Base-by-base conservation (phyloP, 192 early-diverging fungal genomes). In the Backusella australiensis region DNA sequence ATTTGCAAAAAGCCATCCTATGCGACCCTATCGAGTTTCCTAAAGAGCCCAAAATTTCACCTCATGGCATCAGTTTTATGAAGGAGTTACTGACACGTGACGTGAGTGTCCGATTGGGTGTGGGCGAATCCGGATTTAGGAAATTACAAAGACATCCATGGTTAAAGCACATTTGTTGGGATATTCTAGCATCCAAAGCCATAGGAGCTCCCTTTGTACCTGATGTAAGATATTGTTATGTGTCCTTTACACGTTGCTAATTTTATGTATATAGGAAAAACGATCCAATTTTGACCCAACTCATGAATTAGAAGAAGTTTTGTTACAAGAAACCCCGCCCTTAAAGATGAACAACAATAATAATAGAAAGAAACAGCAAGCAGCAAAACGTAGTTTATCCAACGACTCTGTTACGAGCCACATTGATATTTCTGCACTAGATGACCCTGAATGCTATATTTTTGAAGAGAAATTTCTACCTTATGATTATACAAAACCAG, bases 221-320 rank as follows among this genome's bases (percentile, higher is more conserved):
- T 65, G 92, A 93, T 83, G 92, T 93, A 87, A 86, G 89, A 32
- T 32, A 32, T 32, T 32, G 32, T 3, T 32, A 32, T 32, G 32
- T 32, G 32, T 32, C 32, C 32, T 32, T 32, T 32, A 32, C 2
- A 32, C 32, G 32, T 32, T 32, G 11, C 38, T 39, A 39, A 39
- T 39, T 39, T 39, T 39, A 39, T 39, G 11, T 59, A 52, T 23
- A 34, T 69, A 95, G 94, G 85, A 88, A 63, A 94, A 97, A 75
- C 83, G 88, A 38, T 90, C 94, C 59, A 99, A 99, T 77, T 99
- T 98, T 83, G 97, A 99, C 86, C 94, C 95, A 8, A 94, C 96
- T 12, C 92, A 98, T 80, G 97, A 99, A 70, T 83, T 99, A 34
- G 97, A 99, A 77, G 98, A 99, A 77, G 88, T 99, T n/a, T 83